Conservation (phyloP, 371 early-diverging fungal species). For the Dentiscutata heterogama region DNA sequence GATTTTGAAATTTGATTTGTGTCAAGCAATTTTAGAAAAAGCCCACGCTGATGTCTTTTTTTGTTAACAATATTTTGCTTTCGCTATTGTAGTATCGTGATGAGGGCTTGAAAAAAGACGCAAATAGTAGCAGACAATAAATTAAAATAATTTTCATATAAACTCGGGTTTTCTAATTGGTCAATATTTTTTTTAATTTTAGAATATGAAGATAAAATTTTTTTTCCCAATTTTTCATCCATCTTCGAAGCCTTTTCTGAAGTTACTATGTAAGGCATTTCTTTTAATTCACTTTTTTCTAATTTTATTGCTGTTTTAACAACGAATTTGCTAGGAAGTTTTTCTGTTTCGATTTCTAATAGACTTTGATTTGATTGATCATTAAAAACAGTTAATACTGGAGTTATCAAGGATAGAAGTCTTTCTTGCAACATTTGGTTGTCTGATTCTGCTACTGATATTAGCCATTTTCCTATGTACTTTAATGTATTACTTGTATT, state of each 20-base stretch:
- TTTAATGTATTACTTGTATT: not conserved
- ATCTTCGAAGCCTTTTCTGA: not conserved
- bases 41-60: slow-evolving; percentile 26
- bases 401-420: not conserved
- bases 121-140: not conserved
- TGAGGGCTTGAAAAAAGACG: slow-evolving; percentile 28
- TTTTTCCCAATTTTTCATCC: not conserved
- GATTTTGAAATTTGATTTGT: not conserved
- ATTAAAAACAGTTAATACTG: not conserved
- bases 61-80: slow-evolving; percentile 6
- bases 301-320: not conserved
- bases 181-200: not conserved
- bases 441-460: not conserved
- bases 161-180: slow-evolving; percentile 11
- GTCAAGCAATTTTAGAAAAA: not conserved
- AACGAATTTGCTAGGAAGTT: not conserved
- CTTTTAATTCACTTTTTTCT: not conserved
- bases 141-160: not conserved
- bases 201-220: not conserved
- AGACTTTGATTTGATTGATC: not conserved
- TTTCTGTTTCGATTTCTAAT: not conserved
- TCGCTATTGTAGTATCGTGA: not conserved
- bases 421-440: not conserved
- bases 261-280: too few relatives aligned
- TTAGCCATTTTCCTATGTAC: not conserved